Percentiles rank a stretch among this genome's conserved stretches.
Evolutionary conservation across 805 yeast genomes (phyloP).

Genomic region (Schizosaccharomyces pombe): DNA sequence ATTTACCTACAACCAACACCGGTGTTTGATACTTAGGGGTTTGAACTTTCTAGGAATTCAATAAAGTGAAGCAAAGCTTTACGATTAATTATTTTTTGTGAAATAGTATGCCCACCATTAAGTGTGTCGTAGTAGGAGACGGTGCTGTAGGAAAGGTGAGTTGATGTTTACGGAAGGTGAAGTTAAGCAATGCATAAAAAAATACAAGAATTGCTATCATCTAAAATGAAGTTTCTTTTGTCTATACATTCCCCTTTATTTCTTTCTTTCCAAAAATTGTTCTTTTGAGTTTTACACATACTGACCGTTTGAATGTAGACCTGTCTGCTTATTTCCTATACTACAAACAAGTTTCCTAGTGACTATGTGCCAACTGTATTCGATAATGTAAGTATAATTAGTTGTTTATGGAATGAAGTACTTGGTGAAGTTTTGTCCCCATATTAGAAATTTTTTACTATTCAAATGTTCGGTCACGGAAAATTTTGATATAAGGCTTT

Average conservation of each 20-base stretch:
- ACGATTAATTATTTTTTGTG: neutral
- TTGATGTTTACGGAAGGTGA: neutral
- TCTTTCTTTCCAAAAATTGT: no score
- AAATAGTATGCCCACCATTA: conserved; percentile 15
- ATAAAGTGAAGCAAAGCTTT: neutral
- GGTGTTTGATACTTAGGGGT: no score
- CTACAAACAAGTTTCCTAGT: conserved; percentile 90
- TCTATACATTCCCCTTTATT: no score
- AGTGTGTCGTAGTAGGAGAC: conserved; percentile 97
- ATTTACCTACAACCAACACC: conserved; percentile 1
- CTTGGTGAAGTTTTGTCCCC: no score
- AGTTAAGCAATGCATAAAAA: neutral
- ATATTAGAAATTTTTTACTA: no score
- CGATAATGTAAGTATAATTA: conserved; percentile 10
- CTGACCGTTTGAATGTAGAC: conserved; percentile 23
- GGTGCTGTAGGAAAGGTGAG: conserved; percentile 88
- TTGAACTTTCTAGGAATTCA: neutral
- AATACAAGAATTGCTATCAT: neutral
- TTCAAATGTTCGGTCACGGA: no score
- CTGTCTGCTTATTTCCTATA: conserved; percentile 81
- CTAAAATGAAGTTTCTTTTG: no score
- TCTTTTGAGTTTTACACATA: neutral
- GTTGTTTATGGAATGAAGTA: neutral
- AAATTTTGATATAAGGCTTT: no score
- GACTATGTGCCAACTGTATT: conserved; percentile 76